Evolutionary conservation across 495 filamentous ascomycete species (phyloP).

Genomic region (Hyaloscypha hepaticicola): DNA sequence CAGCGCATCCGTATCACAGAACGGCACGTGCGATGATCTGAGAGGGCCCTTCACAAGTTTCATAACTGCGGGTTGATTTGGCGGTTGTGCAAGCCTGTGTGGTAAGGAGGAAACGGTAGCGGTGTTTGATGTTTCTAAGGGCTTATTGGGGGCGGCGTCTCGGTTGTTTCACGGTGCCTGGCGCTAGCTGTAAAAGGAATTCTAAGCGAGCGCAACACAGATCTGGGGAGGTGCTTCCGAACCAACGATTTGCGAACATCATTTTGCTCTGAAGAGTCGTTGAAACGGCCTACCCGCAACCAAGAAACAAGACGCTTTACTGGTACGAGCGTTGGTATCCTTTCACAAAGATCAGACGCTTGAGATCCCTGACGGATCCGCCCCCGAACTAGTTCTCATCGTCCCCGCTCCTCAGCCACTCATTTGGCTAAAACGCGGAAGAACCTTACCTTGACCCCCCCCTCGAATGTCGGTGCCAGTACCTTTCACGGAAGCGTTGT

Average conservation of each 20-base stretch:
- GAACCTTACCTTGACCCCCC: not conserved
- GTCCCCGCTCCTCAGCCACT: slow-evolving; percentile 18
- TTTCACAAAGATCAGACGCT: slow-evolving; percentile 15
- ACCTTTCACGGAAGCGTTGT: slow-evolving; percentile 3
- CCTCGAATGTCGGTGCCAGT: no score
- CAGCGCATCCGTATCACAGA: not conserved
- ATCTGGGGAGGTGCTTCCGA: not conserved
- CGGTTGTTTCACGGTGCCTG: not conserved
- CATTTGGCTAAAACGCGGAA: slow-evolving; percentile 5
- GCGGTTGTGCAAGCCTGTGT: slow-evolving; percentile 1
- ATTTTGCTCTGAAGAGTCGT: not conserved
- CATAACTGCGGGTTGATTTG: slow-evolving; percentile 5
- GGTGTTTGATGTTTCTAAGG: not conserved
- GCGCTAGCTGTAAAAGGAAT: not conserved
- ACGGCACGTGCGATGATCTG: not conserved
- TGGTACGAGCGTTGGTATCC: slow-evolving; percentile 9
- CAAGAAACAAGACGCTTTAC: slow-evolving; percentile 1
- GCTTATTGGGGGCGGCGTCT: not conserved
- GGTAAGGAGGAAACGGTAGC: not conserved
- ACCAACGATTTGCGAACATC: not conserved
- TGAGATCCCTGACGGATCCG: slow-evolving; percentile 1
- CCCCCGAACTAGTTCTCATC: not conserved
- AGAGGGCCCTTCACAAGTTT: not conserved
- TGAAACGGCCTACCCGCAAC: not conserved
- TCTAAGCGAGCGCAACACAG: not conserved